These are phyloP conservation scores for Bocquillonia castaneifolia DNA, from an alignment of 441 rosid genomes.

Conservation along the genomic window DNA sequence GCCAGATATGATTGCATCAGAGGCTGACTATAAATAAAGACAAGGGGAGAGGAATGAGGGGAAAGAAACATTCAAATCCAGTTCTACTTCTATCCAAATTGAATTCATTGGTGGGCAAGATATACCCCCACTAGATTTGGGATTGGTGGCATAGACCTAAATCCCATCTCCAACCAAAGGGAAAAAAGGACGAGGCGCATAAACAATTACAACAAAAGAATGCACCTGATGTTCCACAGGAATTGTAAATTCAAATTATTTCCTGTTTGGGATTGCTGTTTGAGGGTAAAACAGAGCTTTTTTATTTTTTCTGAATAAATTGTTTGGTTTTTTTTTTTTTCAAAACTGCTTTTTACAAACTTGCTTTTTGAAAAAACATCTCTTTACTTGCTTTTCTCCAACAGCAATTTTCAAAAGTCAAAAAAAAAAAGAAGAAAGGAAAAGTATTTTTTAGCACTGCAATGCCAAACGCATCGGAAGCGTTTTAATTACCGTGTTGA, in stretches of 20 bases:
- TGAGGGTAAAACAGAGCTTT: too few relatives aligned
- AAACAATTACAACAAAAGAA: too few relatives aligned
- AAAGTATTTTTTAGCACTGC: too few relatives aligned
- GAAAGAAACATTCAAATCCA: not conserved
- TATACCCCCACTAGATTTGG: not conserved
- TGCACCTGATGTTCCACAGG: not conserved
- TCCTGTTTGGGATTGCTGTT: not conserved
- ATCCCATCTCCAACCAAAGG: not conserved
- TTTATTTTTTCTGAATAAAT: too few relatives aligned
- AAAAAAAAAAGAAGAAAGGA: not conserved
- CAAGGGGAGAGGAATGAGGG: not conserved
- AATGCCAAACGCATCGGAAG: too few relatives aligned
- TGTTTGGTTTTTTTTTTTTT: too few relatives aligned
- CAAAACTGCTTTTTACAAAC: too few relatives aligned
- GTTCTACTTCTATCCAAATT: too few relatives aligned
- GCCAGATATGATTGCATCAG: constrained; percentile 20
- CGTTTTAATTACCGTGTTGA: constrained; percentile 61
- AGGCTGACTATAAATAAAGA: not conserved
- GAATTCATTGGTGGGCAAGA: not conserved
- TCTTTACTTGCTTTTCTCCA: too few relatives aligned
- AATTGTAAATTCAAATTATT: not conserved
- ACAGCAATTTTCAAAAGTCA: too few relatives aligned
- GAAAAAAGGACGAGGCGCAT: too few relatives aligned
- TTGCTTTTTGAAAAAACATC: too few relatives aligned
- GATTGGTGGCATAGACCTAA: not conserved